These are phyloP conservation scores for Zygosaccharomyces pseudobailii DNA, from an alignment of 1,139 yeast genomes.

Conservation along the genomic window DNA sequence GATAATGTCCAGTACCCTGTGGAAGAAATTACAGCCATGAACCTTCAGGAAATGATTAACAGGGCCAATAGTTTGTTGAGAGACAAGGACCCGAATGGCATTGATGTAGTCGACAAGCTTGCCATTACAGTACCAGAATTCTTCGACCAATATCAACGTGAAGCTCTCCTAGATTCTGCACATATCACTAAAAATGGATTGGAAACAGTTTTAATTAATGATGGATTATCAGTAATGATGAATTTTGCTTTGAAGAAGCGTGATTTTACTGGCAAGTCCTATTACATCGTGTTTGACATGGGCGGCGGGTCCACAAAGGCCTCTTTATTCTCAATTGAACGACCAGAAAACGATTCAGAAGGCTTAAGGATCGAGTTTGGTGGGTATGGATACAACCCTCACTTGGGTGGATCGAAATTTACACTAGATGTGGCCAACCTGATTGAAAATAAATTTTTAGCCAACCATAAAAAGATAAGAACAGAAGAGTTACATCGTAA, in stretches of 20 bases:
- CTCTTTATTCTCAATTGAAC: conserved; percentile 63
- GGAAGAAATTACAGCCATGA: conserved; percentile 87
- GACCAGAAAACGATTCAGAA: conserved; percentile 38
- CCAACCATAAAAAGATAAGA: conserved; percentile 33
- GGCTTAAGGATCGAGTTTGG: conserved; percentile 53
- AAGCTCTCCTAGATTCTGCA: conserved; percentile 65
- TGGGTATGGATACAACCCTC: conserved; percentile 62
- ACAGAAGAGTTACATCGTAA: conserved; percentile 44
- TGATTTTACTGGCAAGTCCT: conserved; percentile 42
- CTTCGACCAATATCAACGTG: conserved; percentile 60
- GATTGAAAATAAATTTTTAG: conserved; percentile 53
- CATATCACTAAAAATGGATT: conserved; percentile 31
- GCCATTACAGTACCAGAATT: conserved; percentile 70
- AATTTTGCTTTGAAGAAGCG: conserved; percentile 51
- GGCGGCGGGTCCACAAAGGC: conserved; percentile 94
- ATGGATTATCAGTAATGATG: conserved; percentile 85
- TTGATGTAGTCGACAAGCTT: conserved; percentile 50
- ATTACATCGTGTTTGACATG: conserved; percentile 77
- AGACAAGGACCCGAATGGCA: conserved; percentile 41
- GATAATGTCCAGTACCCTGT: conserved; percentile 49
- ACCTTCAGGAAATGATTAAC: conserved; percentile 55
- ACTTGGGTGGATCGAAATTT: conserved; percentile 70
- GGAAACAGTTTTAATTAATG: conserved; percentile 74
- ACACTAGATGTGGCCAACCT: conserved; percentile 62
- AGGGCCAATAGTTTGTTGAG: conserved; percentile 56